These are phyloP conservation scores for Arctium lappa DNA, from an alignment of 129 eudicot genomes.

Conservation along the genomic window DNA sequence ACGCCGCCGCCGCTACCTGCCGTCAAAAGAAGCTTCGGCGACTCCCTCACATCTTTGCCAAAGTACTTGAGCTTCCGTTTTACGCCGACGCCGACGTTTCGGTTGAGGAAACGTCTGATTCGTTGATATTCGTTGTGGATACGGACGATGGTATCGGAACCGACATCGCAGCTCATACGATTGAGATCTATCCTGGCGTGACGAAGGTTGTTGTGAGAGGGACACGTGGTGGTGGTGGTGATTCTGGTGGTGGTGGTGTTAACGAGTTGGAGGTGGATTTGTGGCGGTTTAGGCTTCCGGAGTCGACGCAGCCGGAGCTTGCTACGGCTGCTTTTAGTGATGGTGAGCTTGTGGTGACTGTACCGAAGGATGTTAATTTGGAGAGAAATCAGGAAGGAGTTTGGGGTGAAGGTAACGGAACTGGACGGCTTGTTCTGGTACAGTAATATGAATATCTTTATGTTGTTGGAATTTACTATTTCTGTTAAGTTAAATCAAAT, in stretches of 20 bases:
- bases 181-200: conserved; percentile 82
- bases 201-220: conserved; percentile 59
- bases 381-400: conserved; percentile 27
- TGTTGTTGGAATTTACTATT: conserved; percentile 2
- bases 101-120: conserved; percentile 57
- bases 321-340: conserved; percentile 66
- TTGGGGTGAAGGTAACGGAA: conserved; percentile 44
- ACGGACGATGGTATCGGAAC: conserved; percentile 47
- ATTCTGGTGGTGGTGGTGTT: conserved; percentile 15
- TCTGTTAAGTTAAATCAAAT: conserved; percentile 19
- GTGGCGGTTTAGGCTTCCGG: conserved; percentile 92
- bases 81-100: conserved; percentile 70
- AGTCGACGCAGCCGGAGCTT: conserved; percentile 59
- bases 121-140: conserved; percentile 48
- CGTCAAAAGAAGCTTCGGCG: conserved; percentile 75
- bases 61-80: conserved; percentile 88
- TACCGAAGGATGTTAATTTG: conserved; percentile 58
- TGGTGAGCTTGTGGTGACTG: conserved; percentile 83
- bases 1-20: conserved; percentile 11
- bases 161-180: conserved; percentile 54
- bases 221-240: conserved; percentile 21
- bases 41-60: conserved; percentile 88
- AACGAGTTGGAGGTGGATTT: conserved; percentile 59
- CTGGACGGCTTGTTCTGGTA: conserved; percentile 67
- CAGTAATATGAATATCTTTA: conserved; percentile 36